Conservation (phyloP, 345 rosid genomes). For the Melaleuca alternifolia region DNA sequence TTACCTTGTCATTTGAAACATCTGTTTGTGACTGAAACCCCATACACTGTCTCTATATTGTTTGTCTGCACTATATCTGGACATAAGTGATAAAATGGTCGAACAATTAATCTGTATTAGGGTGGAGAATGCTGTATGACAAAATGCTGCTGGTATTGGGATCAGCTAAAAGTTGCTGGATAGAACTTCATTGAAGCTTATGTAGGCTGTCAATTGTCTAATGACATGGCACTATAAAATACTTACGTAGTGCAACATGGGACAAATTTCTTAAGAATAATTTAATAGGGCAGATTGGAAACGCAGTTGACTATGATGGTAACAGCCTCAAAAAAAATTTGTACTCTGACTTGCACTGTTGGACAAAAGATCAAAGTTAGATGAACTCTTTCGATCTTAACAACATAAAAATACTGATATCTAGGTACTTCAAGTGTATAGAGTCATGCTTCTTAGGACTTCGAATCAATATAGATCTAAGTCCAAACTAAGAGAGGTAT, state of each 20-base stretch:
- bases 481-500: too few species aligned
- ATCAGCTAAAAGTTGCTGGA: background rate
- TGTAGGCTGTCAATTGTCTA: background rate
- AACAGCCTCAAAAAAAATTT: background rate
- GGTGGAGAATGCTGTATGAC: background rate
- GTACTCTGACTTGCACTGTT: too few species aligned
- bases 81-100: background rate
- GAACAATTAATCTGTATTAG: background rate
- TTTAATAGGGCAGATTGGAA: background rate
- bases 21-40: background rate
- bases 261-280: background rate
- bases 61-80: background rate
- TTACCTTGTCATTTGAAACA: background rate
- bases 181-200: background rate
- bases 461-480: too few species aligned
- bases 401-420: background rate
- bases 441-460: background rate
- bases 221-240: background rate
- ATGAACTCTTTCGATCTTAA: background rate
- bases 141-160: background rate
- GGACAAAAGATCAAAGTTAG: too few species aligned
- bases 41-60: background rate
- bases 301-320: background rate
- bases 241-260: background rate
- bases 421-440: background rate